These are phyloP conservation scores for Margaritispora aquatica DNA, from an alignment of 495 filamentous ascomycete genomes.

Conservation along the genomic window DNA sequence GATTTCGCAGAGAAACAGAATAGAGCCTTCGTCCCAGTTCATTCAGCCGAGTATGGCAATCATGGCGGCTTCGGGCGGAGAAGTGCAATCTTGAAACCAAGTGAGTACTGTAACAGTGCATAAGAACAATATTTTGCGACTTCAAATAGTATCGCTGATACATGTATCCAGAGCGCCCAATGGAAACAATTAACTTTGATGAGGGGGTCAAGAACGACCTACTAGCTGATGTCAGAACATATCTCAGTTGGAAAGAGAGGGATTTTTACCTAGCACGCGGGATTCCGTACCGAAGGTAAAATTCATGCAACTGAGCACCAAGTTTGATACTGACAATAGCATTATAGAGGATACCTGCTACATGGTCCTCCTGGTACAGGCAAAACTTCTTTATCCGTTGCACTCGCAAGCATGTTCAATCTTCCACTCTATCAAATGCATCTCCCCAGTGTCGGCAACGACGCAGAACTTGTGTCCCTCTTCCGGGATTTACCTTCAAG, in stretches of 20 bases:
- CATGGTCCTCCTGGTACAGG: slow-evolving; percentile 63
- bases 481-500: slow-evolving; percentile 47
- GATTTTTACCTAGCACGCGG: slow-evolving; percentile 64
- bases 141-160: no score
- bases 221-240: slow-evolving; percentile 71
- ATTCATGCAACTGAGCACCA: not conserved
- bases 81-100: no score
- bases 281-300: slow-evolving; percentile 55
- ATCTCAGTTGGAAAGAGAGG: slow-evolving; percentile 63
- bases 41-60: slow-evolving; percentile 29
- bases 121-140: no score
- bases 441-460: slow-evolving; percentile 40
- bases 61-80: slow-evolving; percentile 32
- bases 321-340: not conserved
- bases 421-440: slow-evolving; percentile 59
- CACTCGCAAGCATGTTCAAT: slow-evolving; percentile 57
- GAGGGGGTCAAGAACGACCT: slow-evolving; percentile 57
- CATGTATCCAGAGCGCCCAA: no score
- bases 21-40: slow-evolving; percentile 38
- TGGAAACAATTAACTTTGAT: slow-evolving; percentile 42
- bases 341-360: slow-evolving; percentile 41
- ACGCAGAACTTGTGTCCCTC: slow-evolving; percentile 43
- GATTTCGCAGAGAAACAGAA: slow-evolving; percentile 41
- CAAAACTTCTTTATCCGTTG: slow-evolving; percentile 56
- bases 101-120: no score